These are phyloP conservation scores for Rhododendron vialii DNA, from an alignment of 148 eudicot species.

Conservation along the genomic window DNA sequence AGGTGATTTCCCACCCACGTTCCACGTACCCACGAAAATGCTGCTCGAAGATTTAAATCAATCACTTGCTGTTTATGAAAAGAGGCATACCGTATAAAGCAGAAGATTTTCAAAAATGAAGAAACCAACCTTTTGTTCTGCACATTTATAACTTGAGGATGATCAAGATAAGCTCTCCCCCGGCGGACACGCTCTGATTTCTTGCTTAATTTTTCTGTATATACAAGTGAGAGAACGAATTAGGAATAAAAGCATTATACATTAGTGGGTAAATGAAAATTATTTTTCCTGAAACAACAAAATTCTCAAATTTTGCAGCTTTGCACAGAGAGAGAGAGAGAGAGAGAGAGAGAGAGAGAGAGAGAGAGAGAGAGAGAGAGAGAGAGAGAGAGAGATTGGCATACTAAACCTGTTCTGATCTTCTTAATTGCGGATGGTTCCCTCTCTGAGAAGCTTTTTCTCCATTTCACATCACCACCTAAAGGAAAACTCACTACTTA, in stretches of 20 bases:
- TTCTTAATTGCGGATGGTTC: conserved; percentile 71
- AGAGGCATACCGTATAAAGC: not conserved
- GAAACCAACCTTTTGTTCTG: conserved; percentile 78
- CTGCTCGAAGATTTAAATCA: conserved; percentile 28
- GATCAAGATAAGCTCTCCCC: conserved; percentile 69
- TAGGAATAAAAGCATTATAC: not conserved
- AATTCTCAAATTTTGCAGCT: not conserved
- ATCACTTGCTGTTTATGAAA: not conserved
- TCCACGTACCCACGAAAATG: conserved; percentile 94
- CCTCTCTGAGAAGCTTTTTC: conserved; percentile 81
- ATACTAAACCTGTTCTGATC: conserved; percentile 61
- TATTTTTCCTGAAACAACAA: not conserved
- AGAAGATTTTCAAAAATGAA: not conserved
- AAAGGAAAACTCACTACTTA: not conserved
- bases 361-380: not conserved
- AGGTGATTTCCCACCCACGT: conserved; percentile 92
- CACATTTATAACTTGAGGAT: conserved; percentile 89
- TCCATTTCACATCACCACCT: conserved; percentile 80
- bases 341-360: too few species aligned
- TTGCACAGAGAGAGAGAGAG: too few species aligned
- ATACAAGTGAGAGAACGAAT: conserved; percentile 9
- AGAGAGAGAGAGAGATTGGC: not conserved
- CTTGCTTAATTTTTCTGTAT: conserved; percentile 61
- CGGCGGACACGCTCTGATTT: conserved; percentile 42
- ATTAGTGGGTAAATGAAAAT: not conserved